phyloP scores from a whole-genome alignment of 1,139 yeast species.

The Nematodospora anomalae region DNA sequence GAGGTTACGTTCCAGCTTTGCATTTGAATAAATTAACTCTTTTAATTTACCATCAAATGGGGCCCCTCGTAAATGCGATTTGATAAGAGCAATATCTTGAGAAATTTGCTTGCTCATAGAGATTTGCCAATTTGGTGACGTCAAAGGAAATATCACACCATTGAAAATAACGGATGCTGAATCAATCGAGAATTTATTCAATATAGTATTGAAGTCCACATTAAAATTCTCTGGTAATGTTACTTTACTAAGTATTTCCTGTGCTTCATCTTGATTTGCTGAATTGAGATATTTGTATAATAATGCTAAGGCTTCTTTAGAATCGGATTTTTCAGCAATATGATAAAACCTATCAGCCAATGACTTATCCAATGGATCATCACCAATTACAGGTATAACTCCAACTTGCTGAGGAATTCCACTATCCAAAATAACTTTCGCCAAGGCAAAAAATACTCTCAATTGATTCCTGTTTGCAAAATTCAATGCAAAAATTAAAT shows the following conservation, averaged over 20 bases:
- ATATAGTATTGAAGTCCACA: slow-evolving; percentile 28
- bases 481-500: slow-evolving; percentile 70
- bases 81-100: slow-evolving; percentile 36
- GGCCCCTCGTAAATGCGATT: slow-evolving; percentile 24
- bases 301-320: slow-evolving; percentile 43
- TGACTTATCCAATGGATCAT: slow-evolving; percentile 26
- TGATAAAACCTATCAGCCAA: slow-evolving; percentile 38
- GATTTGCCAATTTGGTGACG: slow-evolving; percentile 38
- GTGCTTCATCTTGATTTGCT: slow-evolving; percentile 25
- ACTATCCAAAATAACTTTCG: slow-evolving; percentile 52
- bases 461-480: slow-evolving; percentile 52
- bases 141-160: slow-evolving; percentile 59
- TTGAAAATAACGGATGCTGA: slow-evolving; percentile 64
- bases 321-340: slow-evolving; percentile 29
- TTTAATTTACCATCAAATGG: slow-evolving; percentile 26
- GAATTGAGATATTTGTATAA: slow-evolving; percentile 39
- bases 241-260: slow-evolving; percentile 25
- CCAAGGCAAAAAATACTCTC: slow-evolving; percentile 46
- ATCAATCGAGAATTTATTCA: slow-evolving; percentile 37
- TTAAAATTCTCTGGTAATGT: slow-evolving; percentile 16
- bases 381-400: slow-evolving; percentile 57
- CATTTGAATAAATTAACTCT: slow-evolving; percentile 31
- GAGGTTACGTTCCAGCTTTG: slow-evolving; percentile 34
- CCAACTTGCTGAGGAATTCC: slow-evolving; percentile 83
- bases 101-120: slow-evolving; percentile 39